These are phyloP conservation scores for Malus sieversii DNA, from an alignment of 306 rosid genomes.

Conservation along the genomic window DNA sequence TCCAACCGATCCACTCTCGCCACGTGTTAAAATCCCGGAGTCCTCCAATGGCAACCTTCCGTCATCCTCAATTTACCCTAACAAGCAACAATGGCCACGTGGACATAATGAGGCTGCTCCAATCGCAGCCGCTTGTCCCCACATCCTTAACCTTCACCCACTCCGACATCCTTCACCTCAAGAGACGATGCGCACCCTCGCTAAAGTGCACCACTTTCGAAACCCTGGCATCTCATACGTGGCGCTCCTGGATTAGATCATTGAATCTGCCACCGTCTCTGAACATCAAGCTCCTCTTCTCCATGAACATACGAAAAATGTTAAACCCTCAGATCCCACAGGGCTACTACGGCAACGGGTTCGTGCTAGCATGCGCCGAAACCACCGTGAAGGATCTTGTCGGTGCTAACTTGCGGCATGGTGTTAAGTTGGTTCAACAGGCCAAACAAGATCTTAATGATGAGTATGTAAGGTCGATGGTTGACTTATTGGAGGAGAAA, in stretches of 20 bases:
- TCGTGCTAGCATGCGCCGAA: constrained; percentile 58
- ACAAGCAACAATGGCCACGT: constrained; percentile 13
- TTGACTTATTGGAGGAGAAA: constrained; percentile 66
- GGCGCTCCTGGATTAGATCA: constrained; percentile 78
- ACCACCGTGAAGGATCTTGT: constrained; percentile 41
- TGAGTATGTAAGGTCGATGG: constrained; percentile 49
- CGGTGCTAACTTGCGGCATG: constrained; percentile 29
- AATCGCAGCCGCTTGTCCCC: constrained; percentile 55
- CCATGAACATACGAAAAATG: constrained; percentile 42
- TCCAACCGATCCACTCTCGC: constrained; percentile 46
- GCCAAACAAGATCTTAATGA: constrained; percentile 38
- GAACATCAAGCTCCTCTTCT: constrained; percentile 64
- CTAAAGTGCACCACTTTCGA: constrained; percentile 69
- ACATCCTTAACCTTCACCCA: constrained; percentile 43
- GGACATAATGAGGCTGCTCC: constrained; percentile 40
- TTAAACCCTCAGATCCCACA: constrained; percentile 30
- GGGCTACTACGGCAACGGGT: constrained; percentile 74
- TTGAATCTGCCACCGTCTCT: constrained; percentile 28
- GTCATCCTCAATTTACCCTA: constrained; percentile 40
- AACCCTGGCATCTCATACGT: constrained; percentile 70
- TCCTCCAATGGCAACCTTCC: constrained; percentile 23
- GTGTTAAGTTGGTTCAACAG: constrained; percentile 47
- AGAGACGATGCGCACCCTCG: constrained; percentile 52
- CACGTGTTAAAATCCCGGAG: constrained; percentile 45
- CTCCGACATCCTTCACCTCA: constrained; percentile 41